phyloP scores from a whole-genome alignment of 164 flowering plant species.

The Vitis vinifera region ASM3070453v1 NC_081815.1:1202001-1202500 shows the following conservation, averaged over 20 bases:
- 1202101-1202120: constrained; percentile 51
- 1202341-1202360: constrained; percentile 37
- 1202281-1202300: constrained; percentile 28
- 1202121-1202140: constrained; percentile 52
- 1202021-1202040: constrained; percentile 48
- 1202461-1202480: constrained; percentile 19
- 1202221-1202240: constrained; percentile 45
- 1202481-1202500: constrained; percentile 47
- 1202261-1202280: constrained; percentile 39
- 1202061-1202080: constrained; percentile 48
- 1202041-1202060: constrained; percentile 40
- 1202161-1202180: constrained; percentile 50
- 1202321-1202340: constrained; percentile 46
- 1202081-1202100: constrained; percentile 47
- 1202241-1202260: constrained; percentile 39
- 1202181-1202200: constrained; percentile 63
- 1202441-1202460: not conserved
- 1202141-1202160: constrained; percentile 49
- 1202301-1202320: constrained; percentile 48
- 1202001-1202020: constrained; percentile 51
- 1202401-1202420: constrained; percentile 35
- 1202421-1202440: constrained; percentile 43
- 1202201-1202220: constrained; percentile 47
- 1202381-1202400: constrained; percentile 33
- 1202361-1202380: constrained; percentile 54